Percentiles rank a stretch among this genome's conserved stretches.
These are phyloP conservation scores for Thielaviopsis ethacetica DNA, from an alignment of 2,329 filamentous ascomycete species.

Conservation along the genomic window DNA sequence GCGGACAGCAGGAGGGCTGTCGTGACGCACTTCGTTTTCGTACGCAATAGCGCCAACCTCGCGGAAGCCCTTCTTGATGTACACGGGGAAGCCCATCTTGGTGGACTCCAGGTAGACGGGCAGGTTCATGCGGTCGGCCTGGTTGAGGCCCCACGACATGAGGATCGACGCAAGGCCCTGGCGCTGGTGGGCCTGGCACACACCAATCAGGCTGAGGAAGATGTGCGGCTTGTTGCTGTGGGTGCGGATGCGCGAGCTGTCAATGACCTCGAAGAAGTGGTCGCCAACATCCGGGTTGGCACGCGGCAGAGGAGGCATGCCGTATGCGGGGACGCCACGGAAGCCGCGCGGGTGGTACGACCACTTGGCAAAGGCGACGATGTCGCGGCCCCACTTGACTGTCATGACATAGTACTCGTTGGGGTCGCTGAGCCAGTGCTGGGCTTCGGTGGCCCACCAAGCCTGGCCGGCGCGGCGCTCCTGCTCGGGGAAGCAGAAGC, in stretches of 20 bases:
- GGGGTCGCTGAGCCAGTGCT: conserved; percentile 6
- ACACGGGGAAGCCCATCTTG: conserved; percentile 7
- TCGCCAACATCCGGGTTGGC: conserved; percentile 4
- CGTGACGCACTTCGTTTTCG: background rate
- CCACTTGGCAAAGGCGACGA: conserved; percentile 11
- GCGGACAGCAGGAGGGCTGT: background rate
- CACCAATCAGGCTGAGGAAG: conserved; percentile 9
- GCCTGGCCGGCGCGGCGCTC: background rate
- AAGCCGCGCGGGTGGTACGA: conserved; percentile 11
- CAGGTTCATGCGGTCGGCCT: conserved; percentile 5
- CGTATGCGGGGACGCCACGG: background rate
- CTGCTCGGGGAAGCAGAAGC: conserved; percentile 8
- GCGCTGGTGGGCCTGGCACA: conserved; percentile 4
- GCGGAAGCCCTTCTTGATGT: conserved; percentile 6
- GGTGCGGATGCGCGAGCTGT: conserved; percentile 4
- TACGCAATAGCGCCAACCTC: conserved; percentile 6
- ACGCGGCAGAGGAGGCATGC: background rate
- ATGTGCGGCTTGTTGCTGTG: conserved; percentile 10
- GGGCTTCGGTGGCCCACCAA: conserved; percentile 8
- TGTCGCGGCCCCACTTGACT: background rate
- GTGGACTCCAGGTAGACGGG: conserved; percentile 11
- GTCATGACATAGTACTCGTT: conserved; percentile 7
- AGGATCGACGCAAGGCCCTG: conserved; percentile 2
- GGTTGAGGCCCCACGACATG: conserved; percentile 9
- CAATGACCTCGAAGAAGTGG: conserved; percentile 9